Evolutionary conservation across 2,329 filamentous ascomycete genomes (phyloP), one percentile per base, ranked within the genome.

Genomic region (Fusarium sp.): DNA sequence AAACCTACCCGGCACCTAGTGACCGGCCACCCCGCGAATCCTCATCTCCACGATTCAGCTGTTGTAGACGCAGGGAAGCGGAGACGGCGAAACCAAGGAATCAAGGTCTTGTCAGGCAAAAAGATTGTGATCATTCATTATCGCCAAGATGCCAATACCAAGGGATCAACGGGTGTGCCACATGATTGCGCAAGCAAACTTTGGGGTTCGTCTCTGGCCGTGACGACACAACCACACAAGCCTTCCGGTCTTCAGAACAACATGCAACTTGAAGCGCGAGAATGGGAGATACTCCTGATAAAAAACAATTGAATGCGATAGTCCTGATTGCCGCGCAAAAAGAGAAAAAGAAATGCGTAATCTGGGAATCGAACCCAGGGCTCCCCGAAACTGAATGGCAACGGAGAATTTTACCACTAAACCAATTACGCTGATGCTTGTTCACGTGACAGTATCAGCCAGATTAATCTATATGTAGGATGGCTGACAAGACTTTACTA

Each of bases 371-470:
- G 52, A 55, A 55, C 52, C 52, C 52, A 30, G 52, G 52, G 52
- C 52, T 55, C 52, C 52, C 52, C 52, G 52, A 55, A 4, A 10
- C 41, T 18, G 5, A 2, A 13, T 55, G 52, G 52, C 52, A 55
- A 55, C 52, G 52, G 52, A 55, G 52, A 55, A 55, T 55, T 55
- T 55, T 55, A 55, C 52, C 52, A 55, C 52, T 55, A 55, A 55
- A 55, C 52, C 52, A 55, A 55, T 55, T 48, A 55, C 52, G 52
- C 52, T 7, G 13, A n/a, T 42, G n/a, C 16, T 34, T 34, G 12
- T 31, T 48, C 34, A 37, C 34, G 10, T 31, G 21, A 21, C 21
- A 21, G 21, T 21, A 21, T 21, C 21, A 21, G 4, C 3, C 21
- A 21, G 4, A 21, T 21, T 21, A 21, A 3, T 21, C 21, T 21